Conservation (phyloP, 2,329 filamentous ascomycete species). For the Teratosphaeria nubilosa region DNA sequence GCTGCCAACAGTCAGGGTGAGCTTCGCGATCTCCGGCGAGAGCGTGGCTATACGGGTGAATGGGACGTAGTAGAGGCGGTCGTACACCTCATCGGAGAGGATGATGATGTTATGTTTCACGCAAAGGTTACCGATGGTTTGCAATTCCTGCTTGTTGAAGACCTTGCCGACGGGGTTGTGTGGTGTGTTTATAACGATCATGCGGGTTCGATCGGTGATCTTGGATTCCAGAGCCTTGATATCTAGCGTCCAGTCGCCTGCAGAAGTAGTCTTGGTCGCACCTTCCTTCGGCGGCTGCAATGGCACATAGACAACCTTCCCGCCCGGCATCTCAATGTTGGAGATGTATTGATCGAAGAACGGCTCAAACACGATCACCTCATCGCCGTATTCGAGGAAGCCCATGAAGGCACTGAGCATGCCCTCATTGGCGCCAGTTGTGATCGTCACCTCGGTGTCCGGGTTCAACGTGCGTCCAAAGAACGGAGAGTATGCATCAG, state of each 20-base stretch:
- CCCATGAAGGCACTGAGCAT: constrained; percentile 98
- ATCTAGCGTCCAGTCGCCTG: constrained; percentile 79
- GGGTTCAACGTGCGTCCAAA: constrained; percentile 77
- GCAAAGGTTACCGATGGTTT: constrained; percentile 76
- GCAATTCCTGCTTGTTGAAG: constrained; percentile 72
- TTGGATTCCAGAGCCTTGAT: constrained; percentile 70
- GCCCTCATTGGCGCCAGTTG: constrained; percentile 81
- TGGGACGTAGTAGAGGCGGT: constrained; percentile 86
- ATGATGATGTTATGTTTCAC: constrained; percentile 55
- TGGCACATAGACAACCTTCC: constrained; percentile 91
- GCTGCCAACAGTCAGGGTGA: constrained; percentile 88
- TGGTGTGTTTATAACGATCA: constrained; percentile 84
- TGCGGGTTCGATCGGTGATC: constrained; percentile 80
- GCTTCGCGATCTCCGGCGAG: constrained; percentile 75
- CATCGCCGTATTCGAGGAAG: constrained; percentile 87
- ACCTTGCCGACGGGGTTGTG: constrained; percentile 98
- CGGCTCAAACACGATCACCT: constrained; percentile 96
- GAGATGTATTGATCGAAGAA: constrained; percentile 99
- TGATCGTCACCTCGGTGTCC: constrained; percentile 88
- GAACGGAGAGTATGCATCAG: constrained; percentile 80
- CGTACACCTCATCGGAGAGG: constrained; percentile 64
- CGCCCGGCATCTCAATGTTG: constrained; percentile 97
- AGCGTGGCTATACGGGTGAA: constrained; percentile 89
- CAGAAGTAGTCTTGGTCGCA: constrained; percentile 67
- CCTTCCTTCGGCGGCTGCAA: constrained; percentile 79